Base-by-base conservation (phyloP, 2,329 filamentous ascomycete genomes). In the Ascochyta fabae region DNA sequence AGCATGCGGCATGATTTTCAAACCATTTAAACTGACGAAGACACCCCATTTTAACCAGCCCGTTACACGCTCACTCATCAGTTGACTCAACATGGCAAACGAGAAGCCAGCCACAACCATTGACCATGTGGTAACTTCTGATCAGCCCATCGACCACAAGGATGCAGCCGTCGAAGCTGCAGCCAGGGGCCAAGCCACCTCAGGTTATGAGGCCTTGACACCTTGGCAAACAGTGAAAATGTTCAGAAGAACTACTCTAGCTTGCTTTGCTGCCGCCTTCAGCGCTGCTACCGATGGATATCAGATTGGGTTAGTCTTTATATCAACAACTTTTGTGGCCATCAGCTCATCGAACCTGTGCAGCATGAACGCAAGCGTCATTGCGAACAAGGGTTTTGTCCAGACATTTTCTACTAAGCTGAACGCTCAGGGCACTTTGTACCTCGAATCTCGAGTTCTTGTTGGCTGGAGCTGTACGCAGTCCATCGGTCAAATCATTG, bases 401-500 rank as follows among this genome's bases (percentile, higher is more conserved):
- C 36, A 23, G 7, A 22, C 16, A 9, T 24, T 39, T 23, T 19
- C 36, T 6, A 39, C 36, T 3, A 23, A 9, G 16, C 6, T 39
- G 3, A 39, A 39, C 19, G 36, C 36, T 13, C 23, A 39, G 13
- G 36, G 36, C 4, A 12, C 15, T 5, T 19, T 22, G 10, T 39
- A 22, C 19, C 36, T 39, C 19, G 36, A 78, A 29, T 74, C 76
- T 0, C 74, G 74, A 0, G 78, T 76, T 75, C 74, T 76, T 23
- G 75, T 74, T 1, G 76, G 78, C 23, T 75, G 76, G 53, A 75
- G 73, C 0, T 69, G 72, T 3, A 77, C 75, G 24, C 76, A 78
- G 56, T 70, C 70, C 0, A 46, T 79, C 31, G 77, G 76, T 19
- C 77, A 77, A 64, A 64, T 77, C 39, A 43, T 57, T 15, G 36